Conservation (phyloP, 148 eudicot genomes). For the Amaranthus cruentus region DNA sequence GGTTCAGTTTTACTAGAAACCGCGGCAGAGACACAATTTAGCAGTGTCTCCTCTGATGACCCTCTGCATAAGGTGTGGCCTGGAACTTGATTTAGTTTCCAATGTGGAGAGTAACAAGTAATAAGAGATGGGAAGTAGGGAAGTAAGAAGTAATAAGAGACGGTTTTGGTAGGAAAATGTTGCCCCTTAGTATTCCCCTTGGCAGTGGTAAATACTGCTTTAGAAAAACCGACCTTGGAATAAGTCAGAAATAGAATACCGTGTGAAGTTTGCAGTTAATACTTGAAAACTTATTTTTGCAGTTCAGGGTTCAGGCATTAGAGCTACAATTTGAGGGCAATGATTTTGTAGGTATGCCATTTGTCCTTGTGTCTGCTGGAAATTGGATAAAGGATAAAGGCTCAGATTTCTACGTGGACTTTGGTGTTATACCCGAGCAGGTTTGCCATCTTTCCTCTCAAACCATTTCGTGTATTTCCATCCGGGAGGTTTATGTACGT, state of each 20-base stretch:
- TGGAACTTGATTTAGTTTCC: background rate
- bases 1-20: slow-evolving; percentile 57
- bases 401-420: slow-evolving; percentile 80
- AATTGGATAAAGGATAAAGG: slow-evolving; percentile 83
- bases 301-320: slow-evolving; percentile 51
- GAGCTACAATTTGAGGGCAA: slow-evolving; percentile 68
- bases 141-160: no score
- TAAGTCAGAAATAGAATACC: background rate
- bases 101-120: background rate
- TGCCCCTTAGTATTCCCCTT: no score
- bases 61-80: slow-evolving; percentile 46
- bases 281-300: background rate
- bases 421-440: slow-evolving; percentile 35
- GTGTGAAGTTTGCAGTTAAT: background rate
- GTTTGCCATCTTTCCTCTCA: slow-evolving; percentile 23
- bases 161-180: no score
- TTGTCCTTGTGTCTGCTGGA: slow-evolving; percentile 74
- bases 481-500: slow-evolving; percentile 8
- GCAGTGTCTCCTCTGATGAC: slow-evolving; percentile 39
- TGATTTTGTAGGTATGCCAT: slow-evolving; percentile 76
- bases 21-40: slow-evolving; percentile 67
- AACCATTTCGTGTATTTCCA: background rate
- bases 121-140: background rate
- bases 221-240: no score
- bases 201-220: no score